A percentile compares a stretch with the other conserved stretches of the same genome.
These are phyloP conservation scores for Candida tammaniensis DNA, from an alignment of 805 yeast genomes.

Conservation along the genomic window DNA sequence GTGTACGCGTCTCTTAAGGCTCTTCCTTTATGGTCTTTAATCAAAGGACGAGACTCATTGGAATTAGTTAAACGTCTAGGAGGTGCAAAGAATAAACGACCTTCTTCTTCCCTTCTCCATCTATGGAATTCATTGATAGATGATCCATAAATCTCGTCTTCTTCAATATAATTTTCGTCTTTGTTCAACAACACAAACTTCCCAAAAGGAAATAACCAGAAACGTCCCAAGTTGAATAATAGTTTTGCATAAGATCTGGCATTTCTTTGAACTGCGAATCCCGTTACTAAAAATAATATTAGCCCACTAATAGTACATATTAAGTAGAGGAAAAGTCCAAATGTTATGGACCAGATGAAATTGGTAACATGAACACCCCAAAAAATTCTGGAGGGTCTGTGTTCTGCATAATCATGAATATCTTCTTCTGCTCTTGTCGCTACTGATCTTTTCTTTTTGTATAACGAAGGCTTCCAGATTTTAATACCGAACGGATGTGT, in stretches of 20 bases:
- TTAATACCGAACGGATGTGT: conserved; percentile 98
- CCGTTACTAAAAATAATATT: conserved; percentile 40
- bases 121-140: conserved; percentile 78
- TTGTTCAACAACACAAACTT: conserved; percentile 74
- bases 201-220: conserved; percentile 84
- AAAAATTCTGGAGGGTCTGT: conserved; percentile 32
- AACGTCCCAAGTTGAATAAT: conserved; percentile 62
- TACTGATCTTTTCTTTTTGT: conserved; percentile 89
- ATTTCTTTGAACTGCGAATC: conserved; percentile 44
- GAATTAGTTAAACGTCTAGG: conserved; percentile 40
- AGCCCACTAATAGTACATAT: conserved; percentile 52
- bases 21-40: conserved; percentile 43
- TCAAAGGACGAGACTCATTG: conserved; percentile 33
- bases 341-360: conserved; percentile 65
- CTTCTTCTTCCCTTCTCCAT: conserved; percentile 82
- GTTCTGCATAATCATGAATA: conserved; percentile 68
- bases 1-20: conserved; percentile 37
- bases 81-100: conserved; percentile 78
- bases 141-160: conserved; percentile 88
- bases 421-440: conserved; percentile 89
- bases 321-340: conserved; percentile 62
- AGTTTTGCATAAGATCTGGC: conserved; percentile 62
- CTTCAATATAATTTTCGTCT: conserved; percentile 77
- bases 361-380: conserved; percentile 69
- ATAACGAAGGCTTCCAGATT: conserved; percentile 97